Conservation (phyloP, 2,329 filamentous ascomycete genomes). For the Cercospora sp. region DNA sequence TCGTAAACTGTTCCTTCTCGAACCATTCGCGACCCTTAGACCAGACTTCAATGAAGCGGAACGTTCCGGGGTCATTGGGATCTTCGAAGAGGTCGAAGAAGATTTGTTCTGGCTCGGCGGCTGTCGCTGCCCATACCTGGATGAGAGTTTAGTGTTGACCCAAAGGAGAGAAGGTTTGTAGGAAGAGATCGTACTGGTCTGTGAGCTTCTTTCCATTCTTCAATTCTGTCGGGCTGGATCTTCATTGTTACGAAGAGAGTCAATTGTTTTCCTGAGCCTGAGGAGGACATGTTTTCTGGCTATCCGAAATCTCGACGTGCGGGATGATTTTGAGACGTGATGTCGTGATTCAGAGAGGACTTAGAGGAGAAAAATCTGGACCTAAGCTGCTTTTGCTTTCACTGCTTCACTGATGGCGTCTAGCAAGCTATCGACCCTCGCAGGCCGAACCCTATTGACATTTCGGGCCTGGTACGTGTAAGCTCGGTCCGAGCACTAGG, state of each 20-base stretch:
- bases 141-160: not conserved
- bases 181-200: constrained; percentile 24
- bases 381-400: not conserved
- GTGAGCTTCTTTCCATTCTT: constrained; percentile 28
- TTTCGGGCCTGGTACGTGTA: constrained; percentile 1
- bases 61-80: constrained; percentile 16
- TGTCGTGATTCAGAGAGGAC: not conserved
- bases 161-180: not conserved
- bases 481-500: not conserved
- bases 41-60: constrained; percentile 30
- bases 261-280: constrained; percentile 15
- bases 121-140: constrained; percentile 20
- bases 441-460: not conserved
- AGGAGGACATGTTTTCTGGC: not conserved
- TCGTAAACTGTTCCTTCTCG: constrained; percentile 27
- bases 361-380: not conserved
- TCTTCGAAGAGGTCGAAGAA: constrained; percentile 28
- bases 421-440: not conserved
- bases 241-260: constrained; percentile 30
- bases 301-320: not conserved
- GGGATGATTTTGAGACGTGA: not conserved
- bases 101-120: constrained; percentile 25
- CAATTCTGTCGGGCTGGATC: constrained; percentile 25
- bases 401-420: not conserved
- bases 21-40: constrained; percentile 24